Evolutionary conservation across 305 asterid species (phyloP), one percentile per base, ranked within the genome.

Genomic region (Andrographis paniculata): DNA sequence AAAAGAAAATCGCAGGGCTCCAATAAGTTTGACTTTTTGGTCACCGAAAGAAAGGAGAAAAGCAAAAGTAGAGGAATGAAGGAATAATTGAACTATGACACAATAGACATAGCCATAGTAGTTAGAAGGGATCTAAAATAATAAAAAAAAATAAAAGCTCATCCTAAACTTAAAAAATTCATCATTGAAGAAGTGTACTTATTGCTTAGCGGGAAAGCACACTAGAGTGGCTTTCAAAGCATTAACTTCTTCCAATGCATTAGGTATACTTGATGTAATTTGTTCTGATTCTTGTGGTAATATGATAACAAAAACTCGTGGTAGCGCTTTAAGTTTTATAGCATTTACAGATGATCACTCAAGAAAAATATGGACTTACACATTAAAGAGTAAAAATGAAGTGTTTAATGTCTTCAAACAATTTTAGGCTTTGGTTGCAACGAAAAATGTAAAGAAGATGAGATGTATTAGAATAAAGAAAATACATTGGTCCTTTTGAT

Each of bases 121-220:
- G 42, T 16, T n/a, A 36, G 8, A 36, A 36, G 42, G 42, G 42
- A 11, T 16, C 15, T n/a, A 36, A 1, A 16, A 36, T 7, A 36
- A n/a, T 2, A 36, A 36, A 16, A 36, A n/a, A n/a, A n/a, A n/a
- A n/a, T n/a, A 2, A 16, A 36, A 36, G 13, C 42, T 36, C 1
- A 3, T 36, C 13, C 8, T 16, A n/a, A 16, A 7, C 2, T 3
- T 36, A 16, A 36, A 36, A 16, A 36, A 36, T 36, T 16, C 42
- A 11, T 36, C 8, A 16, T 7, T 36, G 15, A 2, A 16, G 15
- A 36, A 16, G 15, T 36, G 42, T n/a, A n/a, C 4, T 36, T 16
- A 36, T 36, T 36, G 42, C 8, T 36, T 36, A 16, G 42, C 42
- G 13, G 42, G 42, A 36, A 36, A 36, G 42, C 42, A 36, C 15